Base-by-base conservation (phyloP, 345 rosid species). In the Bretschneidera sinensis region DNA sequence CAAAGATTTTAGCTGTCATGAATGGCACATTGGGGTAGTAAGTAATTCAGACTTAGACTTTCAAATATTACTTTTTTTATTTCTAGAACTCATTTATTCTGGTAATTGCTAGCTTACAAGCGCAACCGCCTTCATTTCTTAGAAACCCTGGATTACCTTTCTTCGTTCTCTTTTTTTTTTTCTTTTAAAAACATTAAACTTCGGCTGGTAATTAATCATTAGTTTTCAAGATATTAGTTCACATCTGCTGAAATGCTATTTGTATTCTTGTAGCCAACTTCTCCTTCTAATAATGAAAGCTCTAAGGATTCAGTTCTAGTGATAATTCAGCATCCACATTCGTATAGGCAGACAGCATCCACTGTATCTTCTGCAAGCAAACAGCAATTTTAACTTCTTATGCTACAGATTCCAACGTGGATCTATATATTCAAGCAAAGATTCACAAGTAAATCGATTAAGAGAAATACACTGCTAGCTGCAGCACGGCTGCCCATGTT, bases 21-120 rank as follows among this genome's bases (percentile, higher is more conserved):
- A 81, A 73, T 89, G 98, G 97, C 91, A 89, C 74, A 89, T 92
- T 31, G 97, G 97, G 45, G 89, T 89, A 77, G 97, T 87, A 79
- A 76, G 89, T 64, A 22, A 64, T 54, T 58, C 25, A 43, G 21
- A 57, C 49, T 75, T 39, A 19, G 43, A 39, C 45, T 39, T 39
- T 9, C 15, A 4, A 1, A 39, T 39, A 4, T 39, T 4, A 39
- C 45, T 39, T 39, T 11, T 9, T 1, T 39, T 39, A 28, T 8
- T 28, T 3, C 33, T 28, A 28, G 5, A 28, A 28, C 8, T 28
- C 8, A 28, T 28, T 28, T n/a, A n/a, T 3, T 28, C 33, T 28
- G 5, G 5, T 28, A 28, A 28, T 3, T 28, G 3, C 33, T 8
- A 28, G 5, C 33, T 8, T 28, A 8, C 33, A 28, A 28, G 33